Evolutionary conservation across 2,329 filamentous ascomycete genomes (phyloP).

Genomic region (Cercospora beticola): DNA sequence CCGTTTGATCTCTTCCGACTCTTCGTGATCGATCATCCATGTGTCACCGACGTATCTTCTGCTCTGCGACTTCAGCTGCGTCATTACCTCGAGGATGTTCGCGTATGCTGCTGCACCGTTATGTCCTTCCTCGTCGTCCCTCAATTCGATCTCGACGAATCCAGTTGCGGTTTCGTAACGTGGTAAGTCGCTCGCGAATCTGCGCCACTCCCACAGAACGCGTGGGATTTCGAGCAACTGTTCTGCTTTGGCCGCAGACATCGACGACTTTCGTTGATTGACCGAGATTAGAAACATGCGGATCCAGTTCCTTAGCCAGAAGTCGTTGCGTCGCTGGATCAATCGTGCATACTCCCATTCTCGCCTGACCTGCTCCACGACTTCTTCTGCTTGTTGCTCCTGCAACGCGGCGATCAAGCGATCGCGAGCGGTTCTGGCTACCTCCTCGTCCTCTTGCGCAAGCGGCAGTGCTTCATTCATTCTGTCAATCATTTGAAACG

Average conservation of each 20-base stretch:
- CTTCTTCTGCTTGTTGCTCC: not conserved
- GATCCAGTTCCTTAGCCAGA: conserved; percentile 34
- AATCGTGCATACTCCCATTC: conserved; percentile 27
- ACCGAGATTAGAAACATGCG: conserved; percentile 28
- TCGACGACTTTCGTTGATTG: not conserved
- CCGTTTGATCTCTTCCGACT: not conserved
- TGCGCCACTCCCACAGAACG: conserved; percentile 32
- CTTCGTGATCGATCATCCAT: conserved; percentile 3
- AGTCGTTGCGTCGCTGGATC: conserved; percentile 24
- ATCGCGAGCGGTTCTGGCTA: not conserved
- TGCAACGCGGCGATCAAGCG: not conserved
- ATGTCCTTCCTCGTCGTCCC: conserved; percentile 11
- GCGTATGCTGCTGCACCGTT: not conserved
- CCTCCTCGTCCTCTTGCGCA: not conserved
- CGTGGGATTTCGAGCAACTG: conserved; percentile 26
- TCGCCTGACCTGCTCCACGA: conserved; percentile 18
- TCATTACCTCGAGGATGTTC: not conserved
- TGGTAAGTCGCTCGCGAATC: conserved; percentile 23
- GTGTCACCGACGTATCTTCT: conserved; percentile 15
- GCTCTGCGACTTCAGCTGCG: not conserved
- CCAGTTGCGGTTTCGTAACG: conserved; percentile 36
- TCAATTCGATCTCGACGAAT: conserved; percentile 29
- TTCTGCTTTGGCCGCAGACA: not conserved
- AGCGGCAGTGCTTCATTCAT: conserved; percentile 29
- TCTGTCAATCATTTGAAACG: conserved; percentile 22